Evolutionary conservation across 2,329 filamentous ascomycete genomes (phyloP).

Genomic region (Aphanoascus verrucosus): DNA sequence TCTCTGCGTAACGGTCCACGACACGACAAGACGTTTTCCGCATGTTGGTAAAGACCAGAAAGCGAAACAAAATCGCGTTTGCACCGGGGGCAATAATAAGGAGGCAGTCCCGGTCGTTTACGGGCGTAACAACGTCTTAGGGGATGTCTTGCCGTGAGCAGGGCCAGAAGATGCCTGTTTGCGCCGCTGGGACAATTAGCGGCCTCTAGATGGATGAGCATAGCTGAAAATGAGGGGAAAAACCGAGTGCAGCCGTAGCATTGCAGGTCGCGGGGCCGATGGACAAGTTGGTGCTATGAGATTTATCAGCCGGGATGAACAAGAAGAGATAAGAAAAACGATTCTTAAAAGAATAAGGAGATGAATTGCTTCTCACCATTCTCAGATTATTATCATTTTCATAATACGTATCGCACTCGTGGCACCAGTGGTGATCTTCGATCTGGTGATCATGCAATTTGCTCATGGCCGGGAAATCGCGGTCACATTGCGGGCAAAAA

Average conservation of each 20-base stretch:
- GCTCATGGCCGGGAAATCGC: not conserved
- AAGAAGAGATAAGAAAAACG: not conserved
- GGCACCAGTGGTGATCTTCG: conserved; percentile 14
- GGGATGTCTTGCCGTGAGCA: not conserved
- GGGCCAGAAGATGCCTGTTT: conserved; percentile 3
- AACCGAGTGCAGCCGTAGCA: conserved; percentile 18
- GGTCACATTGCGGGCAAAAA: not conserved
- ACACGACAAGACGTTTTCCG: conserved; percentile 14
- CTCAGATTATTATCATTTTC: conserved; percentile 15
- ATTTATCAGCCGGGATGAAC: not conserved
- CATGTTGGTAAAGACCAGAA: conserved; percentile 19
- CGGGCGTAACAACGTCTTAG: not conserved
- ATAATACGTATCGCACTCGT: conserved; percentile 14
- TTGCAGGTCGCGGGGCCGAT: conserved; percentile 13
- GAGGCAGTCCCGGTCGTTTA: not conserved
- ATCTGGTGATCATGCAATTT: conserved; percentile 12
- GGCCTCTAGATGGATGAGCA: conserved; percentile 21
- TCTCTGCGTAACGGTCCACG: not conserved
- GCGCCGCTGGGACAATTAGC: conserved; percentile 17
- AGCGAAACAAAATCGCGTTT: conserved; percentile 13
- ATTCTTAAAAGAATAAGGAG: not conserved
- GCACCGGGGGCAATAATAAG: conserved; percentile 17
- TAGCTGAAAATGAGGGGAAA: conserved; percentile 19
- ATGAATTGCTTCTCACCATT: conserved; percentile 12
- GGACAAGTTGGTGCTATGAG: conserved; percentile 16